phyloP scores from a whole-genome alignment of 768 basidiomycete species.

The Boletus vermiculosoides region DNA sequence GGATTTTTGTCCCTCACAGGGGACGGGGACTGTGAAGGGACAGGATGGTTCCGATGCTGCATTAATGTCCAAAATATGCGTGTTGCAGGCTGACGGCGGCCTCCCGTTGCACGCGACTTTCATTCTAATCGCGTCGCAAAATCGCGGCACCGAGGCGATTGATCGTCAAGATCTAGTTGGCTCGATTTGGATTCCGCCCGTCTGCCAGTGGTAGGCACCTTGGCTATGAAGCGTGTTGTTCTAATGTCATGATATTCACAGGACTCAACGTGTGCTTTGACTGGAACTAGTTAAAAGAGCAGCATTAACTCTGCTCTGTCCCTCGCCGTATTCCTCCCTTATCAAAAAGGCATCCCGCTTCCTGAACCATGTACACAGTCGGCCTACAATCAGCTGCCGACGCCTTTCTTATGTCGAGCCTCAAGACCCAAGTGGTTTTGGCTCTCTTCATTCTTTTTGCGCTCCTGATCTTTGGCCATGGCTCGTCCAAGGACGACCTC shows the following conservation, averaged over 20 bases:
- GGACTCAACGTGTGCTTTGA: constrained; percentile 23
- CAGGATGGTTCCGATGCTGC: constrained; percentile 13
- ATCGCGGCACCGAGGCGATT: constrained; percentile 30
- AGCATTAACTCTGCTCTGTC: constrained; percentile 21
- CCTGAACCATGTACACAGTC: constrained; percentile 40
- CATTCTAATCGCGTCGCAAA: constrained; percentile 3
- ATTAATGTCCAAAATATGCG: constrained; percentile 2
- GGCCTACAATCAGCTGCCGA: constrained; percentile 40
- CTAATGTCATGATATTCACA: constrained; percentile 27
- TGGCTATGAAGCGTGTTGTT: constrained; percentile 20
- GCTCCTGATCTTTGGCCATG: constrained; percentile 38
- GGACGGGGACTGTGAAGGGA: constrained; percentile 15
- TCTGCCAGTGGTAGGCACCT: constrained; percentile 22
- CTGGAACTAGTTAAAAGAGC: constrained; percentile 24
- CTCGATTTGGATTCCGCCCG: constrained; percentile 13
- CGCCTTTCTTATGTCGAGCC: constrained; percentile 35
- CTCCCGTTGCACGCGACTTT: constrained; percentile 21
- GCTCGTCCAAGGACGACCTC: constrained; percentile 46
- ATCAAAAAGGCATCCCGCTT: constrained; percentile 27
- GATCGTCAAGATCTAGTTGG: constrained; percentile 22
- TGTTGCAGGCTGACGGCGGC: constrained; percentile 11
- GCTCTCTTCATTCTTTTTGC: constrained; percentile 36
- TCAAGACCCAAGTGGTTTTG: constrained; percentile 35
- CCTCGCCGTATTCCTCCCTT: constrained; percentile 25
- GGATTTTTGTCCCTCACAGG: constrained; percentile 14